Evolutionary conservation across 108 stramenopile species (phyloP).

Genomic region (Discostella stelligeroides): DNA sequence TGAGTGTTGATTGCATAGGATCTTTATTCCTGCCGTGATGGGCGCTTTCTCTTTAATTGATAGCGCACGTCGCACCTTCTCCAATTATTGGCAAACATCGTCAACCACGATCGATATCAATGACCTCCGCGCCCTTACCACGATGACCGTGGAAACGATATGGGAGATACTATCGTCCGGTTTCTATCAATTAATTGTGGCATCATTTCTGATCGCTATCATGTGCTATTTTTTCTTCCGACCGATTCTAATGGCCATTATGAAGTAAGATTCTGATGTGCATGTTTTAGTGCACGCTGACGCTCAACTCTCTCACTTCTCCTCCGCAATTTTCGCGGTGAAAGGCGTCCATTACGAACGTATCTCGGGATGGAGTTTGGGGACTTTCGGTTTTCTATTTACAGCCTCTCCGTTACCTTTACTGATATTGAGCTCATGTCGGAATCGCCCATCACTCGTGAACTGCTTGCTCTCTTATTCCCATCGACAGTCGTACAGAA

Average conservation of each 20-base stretch:
- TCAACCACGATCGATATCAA: not conserved
- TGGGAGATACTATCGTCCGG: not conserved
- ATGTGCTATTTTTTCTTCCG: not conserved
- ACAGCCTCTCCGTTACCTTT: constrained; percentile 15
- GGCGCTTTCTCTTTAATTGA: no score
- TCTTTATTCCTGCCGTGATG: no score
- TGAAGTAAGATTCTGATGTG: no score
- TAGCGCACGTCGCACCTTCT: no score
- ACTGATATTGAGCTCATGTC: constrained; percentile 14
- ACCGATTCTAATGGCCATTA: not conserved
- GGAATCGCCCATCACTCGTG: constrained; percentile 13
- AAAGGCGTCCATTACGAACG: constrained; percentile 24
- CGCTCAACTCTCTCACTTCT: no score
- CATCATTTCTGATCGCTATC: not conserved
- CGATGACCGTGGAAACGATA: no score
- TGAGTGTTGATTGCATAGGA: no score
- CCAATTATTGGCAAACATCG: not conserved
- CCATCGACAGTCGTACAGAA: constrained; percentile 32
- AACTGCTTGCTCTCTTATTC: constrained; percentile 24
- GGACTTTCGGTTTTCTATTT: constrained; percentile 12
- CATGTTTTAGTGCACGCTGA: no score
- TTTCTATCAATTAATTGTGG: not conserved
- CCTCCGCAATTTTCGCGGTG: not conserved
- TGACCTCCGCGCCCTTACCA: not conserved
- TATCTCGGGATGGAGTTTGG: constrained; percentile 38